Evolutionary conservation across 352 stramenopile genomes (phyloP).

Genomic region (Phytophthora citrophthora): DNA sequence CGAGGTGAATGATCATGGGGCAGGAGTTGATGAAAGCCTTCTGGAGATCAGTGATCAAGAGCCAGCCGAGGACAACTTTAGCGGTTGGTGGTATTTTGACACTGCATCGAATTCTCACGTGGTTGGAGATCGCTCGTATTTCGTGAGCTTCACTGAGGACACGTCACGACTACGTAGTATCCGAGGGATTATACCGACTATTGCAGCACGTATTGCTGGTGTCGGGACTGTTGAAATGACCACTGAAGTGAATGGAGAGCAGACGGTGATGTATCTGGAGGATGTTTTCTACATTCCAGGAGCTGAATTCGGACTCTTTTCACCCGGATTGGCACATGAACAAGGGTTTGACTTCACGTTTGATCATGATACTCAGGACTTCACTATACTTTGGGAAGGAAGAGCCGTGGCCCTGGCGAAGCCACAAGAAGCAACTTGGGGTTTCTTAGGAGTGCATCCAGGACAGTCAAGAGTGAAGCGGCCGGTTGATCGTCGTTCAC

Average conservation of each 20-base stretch:
- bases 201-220: not conserved
- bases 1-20: too few species aligned
- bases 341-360: conserved; percentile 11
- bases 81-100: conserved; percentile 15
- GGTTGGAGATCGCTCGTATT: conserved; percentile 2
- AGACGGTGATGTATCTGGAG: conserved; percentile 7
- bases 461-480: not conserved
- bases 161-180: not conserved
- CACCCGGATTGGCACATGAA: conserved; percentile 3
- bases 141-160: conserved; percentile 3
- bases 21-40: too few species aligned
- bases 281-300: conserved; percentile 12
- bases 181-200: not conserved
- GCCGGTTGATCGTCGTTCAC: not conserved
- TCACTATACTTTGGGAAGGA: conserved; percentile 5
- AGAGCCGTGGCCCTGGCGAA: not conserved
- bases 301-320: conserved; percentile 6
- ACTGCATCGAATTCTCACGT: conserved; percentile 9
- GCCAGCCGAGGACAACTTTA: not conserved
- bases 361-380: not conserved
- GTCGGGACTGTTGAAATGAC: not conserved
- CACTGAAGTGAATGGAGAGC: conserved; percentile 1
- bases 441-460: not conserved
- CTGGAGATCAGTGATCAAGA: not conserved
- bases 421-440: not conserved